These are phyloP conservation scores for Hygrophoropsis aurantiaca DNA, from an alignment of 768 basidiomycete genomes.

Conservation along the genomic window DNA sequence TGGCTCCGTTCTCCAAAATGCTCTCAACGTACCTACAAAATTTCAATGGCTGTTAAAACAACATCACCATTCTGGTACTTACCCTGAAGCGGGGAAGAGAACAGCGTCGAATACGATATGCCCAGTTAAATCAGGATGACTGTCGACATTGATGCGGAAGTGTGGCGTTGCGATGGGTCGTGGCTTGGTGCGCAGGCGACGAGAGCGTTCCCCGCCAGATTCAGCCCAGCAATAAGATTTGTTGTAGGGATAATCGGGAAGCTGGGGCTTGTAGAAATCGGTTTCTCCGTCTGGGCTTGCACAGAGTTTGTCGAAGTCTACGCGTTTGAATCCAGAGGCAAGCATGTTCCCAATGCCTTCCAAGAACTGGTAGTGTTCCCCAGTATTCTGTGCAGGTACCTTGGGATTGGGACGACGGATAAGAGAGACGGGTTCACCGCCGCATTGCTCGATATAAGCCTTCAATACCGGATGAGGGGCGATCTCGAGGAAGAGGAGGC, in stretches of 20 bases:
- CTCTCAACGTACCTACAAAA: conserved; percentile 23
- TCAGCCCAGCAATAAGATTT: conserved; percentile 26
- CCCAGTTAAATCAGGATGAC: conserved; percentile 17
- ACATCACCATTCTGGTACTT: conserved; percentile 1
- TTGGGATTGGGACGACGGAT: conserved; percentile 33
- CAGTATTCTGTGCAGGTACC: conserved; percentile 28
- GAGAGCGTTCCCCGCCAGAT: conserved; percentile 21
- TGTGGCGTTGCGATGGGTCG: conserved; percentile 14
- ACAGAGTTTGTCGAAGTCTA: conserved; percentile 28
- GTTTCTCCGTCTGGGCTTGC: conserved; percentile 14
- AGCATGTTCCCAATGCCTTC: conserved; percentile 32
- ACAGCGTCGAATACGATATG: conserved; percentile 15
- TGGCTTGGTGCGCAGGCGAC: conserved; percentile 22
- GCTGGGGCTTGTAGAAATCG: conserved; percentile 21
- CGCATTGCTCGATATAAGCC: conserved; percentile 33
- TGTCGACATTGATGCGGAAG: conserved; percentile 20
- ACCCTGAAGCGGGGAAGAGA: conserved; percentile 18
- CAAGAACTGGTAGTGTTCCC: conserved; percentile 31
- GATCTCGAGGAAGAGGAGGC: conserved; percentile 30
- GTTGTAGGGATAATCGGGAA: conserved; percentile 31
- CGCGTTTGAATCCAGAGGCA: conserved; percentile 26
- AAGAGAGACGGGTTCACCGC: conserved; percentile 27
- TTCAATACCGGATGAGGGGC: conserved; percentile 36
- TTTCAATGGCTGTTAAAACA: neutral
- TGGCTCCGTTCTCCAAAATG: conserved; percentile 33